A percentile compares a stretch with the other conserved stretches of the same genome.
Conservation (phyloP, 805 yeast genomes). For the Saturnispora sanitii region DNA sequence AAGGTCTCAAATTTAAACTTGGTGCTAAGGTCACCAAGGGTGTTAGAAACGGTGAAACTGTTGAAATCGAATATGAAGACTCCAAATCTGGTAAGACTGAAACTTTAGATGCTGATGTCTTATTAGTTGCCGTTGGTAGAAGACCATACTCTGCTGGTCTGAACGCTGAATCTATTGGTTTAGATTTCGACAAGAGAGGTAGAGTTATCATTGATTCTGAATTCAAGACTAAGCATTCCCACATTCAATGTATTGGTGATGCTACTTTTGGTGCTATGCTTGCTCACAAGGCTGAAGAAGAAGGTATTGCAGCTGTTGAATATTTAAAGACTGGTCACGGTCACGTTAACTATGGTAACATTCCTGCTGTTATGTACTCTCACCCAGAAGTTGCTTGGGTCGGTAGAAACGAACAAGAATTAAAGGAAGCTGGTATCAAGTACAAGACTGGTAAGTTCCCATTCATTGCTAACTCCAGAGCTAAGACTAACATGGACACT, state of each 20-base stretch:
- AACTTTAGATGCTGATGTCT: constrained; percentile 77
- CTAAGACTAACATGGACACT: constrained; percentile 93
- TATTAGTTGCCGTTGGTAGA: constrained; percentile 97
- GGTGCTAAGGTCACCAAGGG: constrained; percentile 88
- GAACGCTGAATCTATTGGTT: constrained; percentile 77
- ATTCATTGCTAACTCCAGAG: constrained; percentile 97
- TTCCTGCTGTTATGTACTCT: constrained; percentile 98
- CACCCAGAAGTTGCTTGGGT: constrained; percentile 99
- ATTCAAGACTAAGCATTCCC: constrained; percentile 84
- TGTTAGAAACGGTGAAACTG: constrained; percentile 79
- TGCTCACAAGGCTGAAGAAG: constrained; percentile 99
- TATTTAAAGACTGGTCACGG: constrained; percentile 90
- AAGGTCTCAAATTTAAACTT: constrained; percentile 87
- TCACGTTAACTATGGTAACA: constrained; percentile 95
- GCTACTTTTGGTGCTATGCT: constrained; percentile 98
- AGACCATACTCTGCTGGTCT: constrained; percentile 92
- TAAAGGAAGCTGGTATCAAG: constrained; percentile 68
- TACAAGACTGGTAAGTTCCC: constrained; percentile 97
- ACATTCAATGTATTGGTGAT: constrained; percentile 96
- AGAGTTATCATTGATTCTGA: constrained; percentile 90
- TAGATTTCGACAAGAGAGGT: constrained; percentile 87
- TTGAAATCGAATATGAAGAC: constrained; percentile 79
- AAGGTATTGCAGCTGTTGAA: constrained; percentile 98
- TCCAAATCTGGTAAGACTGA: constrained; percentile 78
- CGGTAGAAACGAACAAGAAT: constrained; percentile 67